phyloP scores from a whole-genome alignment of 1,284 basidiomycete species.

The Heterobasidion annosum region DNA sequence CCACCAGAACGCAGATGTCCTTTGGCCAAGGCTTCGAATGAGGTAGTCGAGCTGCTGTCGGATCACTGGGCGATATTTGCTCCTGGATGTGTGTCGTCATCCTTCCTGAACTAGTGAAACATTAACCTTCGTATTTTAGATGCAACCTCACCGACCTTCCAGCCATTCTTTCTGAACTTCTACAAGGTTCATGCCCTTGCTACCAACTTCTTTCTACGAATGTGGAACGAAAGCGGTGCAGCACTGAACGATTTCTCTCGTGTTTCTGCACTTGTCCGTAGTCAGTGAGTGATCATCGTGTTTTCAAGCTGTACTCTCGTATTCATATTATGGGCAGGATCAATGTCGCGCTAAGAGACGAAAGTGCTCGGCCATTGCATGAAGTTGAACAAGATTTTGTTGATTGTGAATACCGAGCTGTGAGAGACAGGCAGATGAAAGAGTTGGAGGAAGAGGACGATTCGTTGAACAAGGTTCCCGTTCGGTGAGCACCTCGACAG shows the following conservation, averaged over 20 bases:
- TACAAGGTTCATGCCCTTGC: conserved; percentile 77
- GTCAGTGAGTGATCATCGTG: conserved; percentile 55
- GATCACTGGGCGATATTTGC: conserved; percentile 82
- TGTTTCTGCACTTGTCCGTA: conserved; percentile 75
- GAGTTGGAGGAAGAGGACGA: conserved; percentile 91
- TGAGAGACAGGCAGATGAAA: conserved; percentile 90
- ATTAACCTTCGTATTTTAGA: conserved; percentile 24
- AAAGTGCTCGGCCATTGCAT: conserved; percentile 77
- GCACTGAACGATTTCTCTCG: conserved; percentile 74
- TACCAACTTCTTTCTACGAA: conserved; percentile 84
- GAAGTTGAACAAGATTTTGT: conserved; percentile 82
- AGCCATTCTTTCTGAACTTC: conserved; percentile 88
- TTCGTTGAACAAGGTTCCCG: conserved; percentile 74
- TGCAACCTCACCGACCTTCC: conserved; percentile 77
- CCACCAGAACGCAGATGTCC: conserved; percentile 77
- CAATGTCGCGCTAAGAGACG: conserved; percentile 69
- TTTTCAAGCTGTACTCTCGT: conserved; percentile 2
- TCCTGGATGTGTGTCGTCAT: conserved; percentile 51
- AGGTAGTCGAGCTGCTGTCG: conserved; percentile 81
- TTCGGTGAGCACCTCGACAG: conserved; percentile 46
- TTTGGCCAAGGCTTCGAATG: conserved; percentile 78
- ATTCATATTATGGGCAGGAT: conserved; percentile 36
- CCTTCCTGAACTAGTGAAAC: conserved; percentile 1
- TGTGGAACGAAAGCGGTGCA: conserved; percentile 93
- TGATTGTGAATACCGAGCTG: conserved; percentile 78